Conservation (phyloP, 805 yeast genomes). For the Maudiozyma serrabonitensis region DNA sequence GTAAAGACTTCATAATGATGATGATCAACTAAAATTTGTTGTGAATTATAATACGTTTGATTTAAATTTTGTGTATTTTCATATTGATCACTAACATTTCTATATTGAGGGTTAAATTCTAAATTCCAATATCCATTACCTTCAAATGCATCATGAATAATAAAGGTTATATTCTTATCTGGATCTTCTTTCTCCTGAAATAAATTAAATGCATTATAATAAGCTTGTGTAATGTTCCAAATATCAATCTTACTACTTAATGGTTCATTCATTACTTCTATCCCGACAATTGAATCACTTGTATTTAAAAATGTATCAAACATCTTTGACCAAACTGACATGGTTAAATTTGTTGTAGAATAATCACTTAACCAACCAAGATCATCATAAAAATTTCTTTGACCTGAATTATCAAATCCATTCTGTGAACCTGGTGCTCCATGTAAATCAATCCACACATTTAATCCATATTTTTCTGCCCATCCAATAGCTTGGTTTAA, state of each 20-base stretch:
- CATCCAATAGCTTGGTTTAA: slow-evolving; percentile 57
- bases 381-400: slow-evolving; percentile 36
- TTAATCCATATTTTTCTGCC: slow-evolving; percentile 50
- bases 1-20: slow-evolving; percentile 87
- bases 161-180: slow-evolving; percentile 33
- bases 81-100: slow-evolving; percentile 25
- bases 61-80: slow-evolving; percentile 27
- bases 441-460: slow-evolving; percentile 69
- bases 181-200: slow-evolving; percentile 15
- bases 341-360: slow-evolving; percentile 39
- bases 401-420: slow-evolving; percentile 77
- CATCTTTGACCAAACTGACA: slow-evolving; percentile 40
- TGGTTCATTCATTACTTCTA: slow-evolving; percentile 67
- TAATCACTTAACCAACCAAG: slow-evolving; percentile 35
- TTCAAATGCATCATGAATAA: slow-evolving; percentile 61
- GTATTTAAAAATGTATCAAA: slow-evolving; percentile 35
- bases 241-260: slow-evolving; percentile 40
- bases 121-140: slow-evolving; percentile 46
- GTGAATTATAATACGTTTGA: slow-evolving; percentile 34
- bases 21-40: slow-evolving; percentile 68
- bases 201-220: slow-evolving; percentile 26
- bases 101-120: slow-evolving; percentile 29
- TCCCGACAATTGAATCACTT: slow-evolving; percentile 47
- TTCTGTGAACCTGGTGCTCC: slow-evolving; percentile 82
- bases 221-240: slow-evolving; percentile 24